Evolutionary conservation across 1,284 basidiomycete species (phyloP), one percentile per base, ranked within the genome.

Genomic region (Ustilago tritici): DNA sequence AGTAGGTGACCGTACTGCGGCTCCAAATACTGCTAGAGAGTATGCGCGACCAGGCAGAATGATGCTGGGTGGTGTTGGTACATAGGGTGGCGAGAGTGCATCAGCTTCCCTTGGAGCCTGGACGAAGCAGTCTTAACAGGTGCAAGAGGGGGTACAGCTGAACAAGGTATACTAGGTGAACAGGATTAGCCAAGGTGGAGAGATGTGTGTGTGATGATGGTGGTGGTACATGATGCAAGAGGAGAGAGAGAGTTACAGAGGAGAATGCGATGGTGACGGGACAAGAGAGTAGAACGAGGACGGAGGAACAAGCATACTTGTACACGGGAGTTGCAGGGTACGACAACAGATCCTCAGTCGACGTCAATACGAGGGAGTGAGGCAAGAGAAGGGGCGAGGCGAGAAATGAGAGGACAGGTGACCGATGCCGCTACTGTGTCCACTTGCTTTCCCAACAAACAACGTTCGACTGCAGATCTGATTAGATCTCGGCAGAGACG

Each of bases 141-240:
- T 17, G 12, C 31, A 14, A 32, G 17, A 59, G 17, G 46, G 28
- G 35, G 14, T 19, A n/a, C 7, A 28, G 41, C 31, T 52, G 62
- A 19, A 40, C 62, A 35, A 70, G 61, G 67, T 64, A 72, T 66
- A 64, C 53, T 65, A 60, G 70, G 55, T 23, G 40, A 41, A 58
- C 50, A 63, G 52, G 36, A 67, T 64, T 65, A 70, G 59, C 23
- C 23, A 28, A 56, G 56, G 38, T 17, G 32, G 52, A 28, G 46
- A 63, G 35, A 46, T 40, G 43, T 43, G 56, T 43, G 56, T 63
- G 61, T 57, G 40, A 17, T 31, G 55, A 64, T 52, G 38, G 28
- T 76, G 69, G 57, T 76, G 69, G 34, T 76, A 76, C 74, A 76
- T 19, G 56, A 71, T 76, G 73, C 57, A 49, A 65, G 46, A 61